Conservation (phyloP, 306 rosid species). For the Acacia confusa region DNA sequence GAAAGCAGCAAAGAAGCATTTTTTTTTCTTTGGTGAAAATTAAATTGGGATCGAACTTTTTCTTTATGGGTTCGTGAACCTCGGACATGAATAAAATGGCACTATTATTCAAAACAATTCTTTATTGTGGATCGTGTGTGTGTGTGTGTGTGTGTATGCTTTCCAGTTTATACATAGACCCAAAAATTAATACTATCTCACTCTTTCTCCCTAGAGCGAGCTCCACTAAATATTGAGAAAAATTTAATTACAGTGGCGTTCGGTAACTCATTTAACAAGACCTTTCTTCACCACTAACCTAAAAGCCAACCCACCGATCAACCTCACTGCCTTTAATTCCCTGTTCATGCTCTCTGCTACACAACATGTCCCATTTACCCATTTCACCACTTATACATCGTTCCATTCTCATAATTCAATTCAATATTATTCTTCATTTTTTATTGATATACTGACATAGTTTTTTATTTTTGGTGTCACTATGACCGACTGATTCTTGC, state of each 20-base stretch:
- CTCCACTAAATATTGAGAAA: too few relatives aligned
- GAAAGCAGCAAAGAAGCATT: too few relatives aligned
- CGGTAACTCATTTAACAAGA: neutral
- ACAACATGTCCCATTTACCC: neutral
- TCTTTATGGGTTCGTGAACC: too few relatives aligned
- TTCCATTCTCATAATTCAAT: neutral
- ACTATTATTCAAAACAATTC: too few relatives aligned
- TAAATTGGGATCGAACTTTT: too few relatives aligned
- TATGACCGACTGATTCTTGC: neutral
- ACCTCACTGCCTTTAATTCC: neutral
- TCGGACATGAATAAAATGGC: too few relatives aligned
- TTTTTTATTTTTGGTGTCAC: neutral
- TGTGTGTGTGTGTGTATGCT: too few relatives aligned
- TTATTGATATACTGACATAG: neutral
- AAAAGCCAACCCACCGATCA: slow-evolving; percentile 8
- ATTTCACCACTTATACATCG: neutral
- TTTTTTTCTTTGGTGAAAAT: too few relatives aligned
- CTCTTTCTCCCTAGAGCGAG: too few relatives aligned
- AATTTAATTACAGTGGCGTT: neutral
- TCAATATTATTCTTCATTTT: neutral
- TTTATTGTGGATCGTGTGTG: too few relatives aligned
- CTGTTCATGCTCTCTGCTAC: neutral
- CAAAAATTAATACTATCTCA: neutral
- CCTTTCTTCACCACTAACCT: neutral
- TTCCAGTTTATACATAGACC: neutral